These are phyloP conservation scores for Kentomonas sorsogonicus DNA, from an alignment of 208 protist species.

Conservation along the genomic window DNA sequence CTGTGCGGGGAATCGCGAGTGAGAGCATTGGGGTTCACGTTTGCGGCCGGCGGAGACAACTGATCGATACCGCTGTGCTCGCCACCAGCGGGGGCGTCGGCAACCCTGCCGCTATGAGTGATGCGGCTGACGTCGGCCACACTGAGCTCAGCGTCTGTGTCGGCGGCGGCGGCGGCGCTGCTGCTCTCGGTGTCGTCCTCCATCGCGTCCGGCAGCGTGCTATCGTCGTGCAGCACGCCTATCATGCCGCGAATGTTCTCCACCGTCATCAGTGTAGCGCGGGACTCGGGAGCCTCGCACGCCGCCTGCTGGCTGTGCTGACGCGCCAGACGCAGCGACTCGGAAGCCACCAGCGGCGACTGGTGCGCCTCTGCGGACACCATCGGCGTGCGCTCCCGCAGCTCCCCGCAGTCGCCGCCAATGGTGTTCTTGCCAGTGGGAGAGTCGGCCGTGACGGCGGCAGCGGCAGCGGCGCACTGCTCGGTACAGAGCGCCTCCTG, in stretches of 20 bases:
- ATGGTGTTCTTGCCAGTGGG: not conserved
- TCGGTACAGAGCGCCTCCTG: too few species aligned
- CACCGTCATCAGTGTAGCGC: not conserved
- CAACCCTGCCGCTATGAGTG: not conserved
- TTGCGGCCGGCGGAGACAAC: not conserved
- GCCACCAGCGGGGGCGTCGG: not conserved
- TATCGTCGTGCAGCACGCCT: too few species aligned
- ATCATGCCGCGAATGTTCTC: constrained; percentile 5
- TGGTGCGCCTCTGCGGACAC: constrained; percentile 1
- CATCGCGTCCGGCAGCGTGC: too few species aligned
- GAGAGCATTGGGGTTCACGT: too few species aligned
- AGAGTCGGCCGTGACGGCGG: not conserved
- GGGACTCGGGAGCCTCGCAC: not conserved
- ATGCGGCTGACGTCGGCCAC: constrained; percentile 8
- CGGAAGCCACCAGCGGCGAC: not conserved
- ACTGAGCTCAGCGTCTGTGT: too few species aligned
- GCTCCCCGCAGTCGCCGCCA: not conserved
- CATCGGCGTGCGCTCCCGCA: not conserved
- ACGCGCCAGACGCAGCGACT: not conserved
- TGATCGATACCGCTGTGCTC: not conserved
- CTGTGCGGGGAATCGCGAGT: not conserved
- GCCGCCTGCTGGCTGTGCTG: not conserved
- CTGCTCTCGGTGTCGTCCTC: too few species aligned
- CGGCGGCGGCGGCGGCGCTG: too few species aligned
- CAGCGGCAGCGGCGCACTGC: not conserved